Evolutionary conservation across 192 early-diverging fungal genomes (phyloP), one percentile per base, ranked within the genome.

Genomic region (Spizellomyces punctatus): DNA sequence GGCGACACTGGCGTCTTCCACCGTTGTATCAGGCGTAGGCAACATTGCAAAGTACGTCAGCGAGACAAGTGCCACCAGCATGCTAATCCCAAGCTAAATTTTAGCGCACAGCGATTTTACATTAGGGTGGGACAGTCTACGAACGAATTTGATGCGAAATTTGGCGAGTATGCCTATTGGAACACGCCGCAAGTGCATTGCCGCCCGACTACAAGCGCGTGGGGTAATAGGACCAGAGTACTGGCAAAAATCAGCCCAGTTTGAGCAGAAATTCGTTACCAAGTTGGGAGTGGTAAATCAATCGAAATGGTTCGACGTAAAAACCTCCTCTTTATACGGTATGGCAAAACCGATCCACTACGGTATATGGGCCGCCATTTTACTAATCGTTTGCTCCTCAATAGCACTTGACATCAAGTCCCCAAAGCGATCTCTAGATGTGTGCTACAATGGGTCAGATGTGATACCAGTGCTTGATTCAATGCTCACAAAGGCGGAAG

Each of bases 171-270:
- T 66, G 21, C 55, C 73, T n/a, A 21, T n/a, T 41, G 22, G 46
- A 59, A 19, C 50, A 4, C 12, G 50, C 14, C 12, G 50, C 1
- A 54, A 4, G 50, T 66, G 64, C 49, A 71, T 79, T 6, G 56
- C 72, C 9, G 73, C 72, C 8, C 48, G 77, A 19, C 10, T 79
- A n/a, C 73, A 79, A 45, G 73, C 73, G 10, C 73, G 78, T 14
- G 74, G 74, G 17, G 78, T 74, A 6, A 7, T 67, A 5, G 78
- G 78, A 8, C 55, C 64, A 8, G 78, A 79, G 12, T 79, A 72
- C 61, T 75, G 73, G 78, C 57, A 65, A 16, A 27, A 50, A 14
- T 10, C 16, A 7, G 47, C 48, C n/a, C 46, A 61, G 17, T 8
- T 77, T 27, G 19, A 66, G 47, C 14, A 46, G 36, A 61, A 63